Percentiles rank a stretch among this genome's conserved stretches.
Evolutionary conservation across 352 stramenopile species (phyloP).

Genomic region (Pythium dissotocum): DNA sequence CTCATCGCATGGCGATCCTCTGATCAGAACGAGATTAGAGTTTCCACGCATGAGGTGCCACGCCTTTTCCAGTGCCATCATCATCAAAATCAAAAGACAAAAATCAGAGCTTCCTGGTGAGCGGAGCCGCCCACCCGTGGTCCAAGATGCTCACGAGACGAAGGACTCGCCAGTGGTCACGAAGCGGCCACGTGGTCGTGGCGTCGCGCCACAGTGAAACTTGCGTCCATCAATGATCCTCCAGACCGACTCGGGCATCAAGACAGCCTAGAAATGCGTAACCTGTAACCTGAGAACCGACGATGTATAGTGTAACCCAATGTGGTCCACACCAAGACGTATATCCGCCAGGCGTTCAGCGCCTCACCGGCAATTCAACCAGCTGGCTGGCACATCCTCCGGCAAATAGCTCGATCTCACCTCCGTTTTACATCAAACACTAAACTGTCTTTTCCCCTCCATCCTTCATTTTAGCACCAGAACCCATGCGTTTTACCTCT

Average conservation of each 20-base stretch:
- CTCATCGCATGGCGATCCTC: not conserved
- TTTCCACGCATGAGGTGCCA: not conserved
- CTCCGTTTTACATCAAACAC: not conserved
- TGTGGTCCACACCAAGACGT: not conserved
- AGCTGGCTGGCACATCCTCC: slow-evolving; percentile 4
- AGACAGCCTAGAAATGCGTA: not conserved
- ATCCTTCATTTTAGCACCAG: not conserved
- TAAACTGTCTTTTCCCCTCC: not conserved
- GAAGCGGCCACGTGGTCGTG: not conserved
- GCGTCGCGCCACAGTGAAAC: no score
- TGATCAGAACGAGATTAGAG: not conserved
- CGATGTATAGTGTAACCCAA: not conserved
- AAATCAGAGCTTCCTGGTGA: not conserved
- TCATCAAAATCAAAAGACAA: not conserved
- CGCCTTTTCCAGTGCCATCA: not conserved
- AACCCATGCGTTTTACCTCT: not conserved
- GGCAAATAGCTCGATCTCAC: not conserved
- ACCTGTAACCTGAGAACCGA: not conserved
- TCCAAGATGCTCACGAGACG: not conserved
- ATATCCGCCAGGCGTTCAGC: slow-evolving; percentile 9
- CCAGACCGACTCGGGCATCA: no score
- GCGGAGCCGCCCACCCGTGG: not conserved
- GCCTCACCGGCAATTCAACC: slow-evolving; percentile 13
- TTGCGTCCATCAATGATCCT: no score
- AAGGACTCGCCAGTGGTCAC: not conserved